Percentiles rank a stretch among this genome's conserved stretches.
These are phyloP conservation scores for Penicillium rolfsii DNA, from an alignment of 2,329 filamentous ascomycete species.

Conservation along the genomic window DNA sequence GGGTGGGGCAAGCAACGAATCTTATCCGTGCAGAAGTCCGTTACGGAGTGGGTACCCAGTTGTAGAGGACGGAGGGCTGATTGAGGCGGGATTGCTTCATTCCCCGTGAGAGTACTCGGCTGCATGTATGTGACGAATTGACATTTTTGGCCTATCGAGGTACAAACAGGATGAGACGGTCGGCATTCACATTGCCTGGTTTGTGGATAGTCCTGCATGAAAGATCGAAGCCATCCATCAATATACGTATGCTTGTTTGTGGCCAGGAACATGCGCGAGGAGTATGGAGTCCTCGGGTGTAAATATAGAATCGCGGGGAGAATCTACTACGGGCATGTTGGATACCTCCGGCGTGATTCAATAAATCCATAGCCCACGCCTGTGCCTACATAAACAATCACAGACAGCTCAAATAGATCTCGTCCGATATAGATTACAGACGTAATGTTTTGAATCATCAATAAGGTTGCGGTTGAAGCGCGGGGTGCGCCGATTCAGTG, in stretches of 20 bases:
- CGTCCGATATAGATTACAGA: not conserved
- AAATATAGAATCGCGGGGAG: not conserved
- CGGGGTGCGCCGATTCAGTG: not conserved
- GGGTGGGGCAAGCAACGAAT: not conserved
- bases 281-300: not conserved
- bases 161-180: not conserved
- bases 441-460: not conserved
- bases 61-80: too few relatives aligned
- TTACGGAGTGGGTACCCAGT: not conserved
- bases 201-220: not conserved
- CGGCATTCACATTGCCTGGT: not conserved
- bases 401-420: not conserved
- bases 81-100: not conserved
- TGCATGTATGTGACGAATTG: not conserved
- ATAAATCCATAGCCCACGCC: not conserved
- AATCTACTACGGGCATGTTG: not conserved
- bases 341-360: not conserved
- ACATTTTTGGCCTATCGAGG: not conserved
- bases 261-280: not conserved
- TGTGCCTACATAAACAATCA: not conserved
- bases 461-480: not conserved
- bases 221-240: not conserved
- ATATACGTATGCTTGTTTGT: not conserved
- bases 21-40: constrained; percentile 3
- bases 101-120: too few relatives aligned